Evolutionary conservation across 306 rosid genomes (phyloP), one percentile per base, ranked within the genome.

Genomic region (Corylus avellana): DNA sequence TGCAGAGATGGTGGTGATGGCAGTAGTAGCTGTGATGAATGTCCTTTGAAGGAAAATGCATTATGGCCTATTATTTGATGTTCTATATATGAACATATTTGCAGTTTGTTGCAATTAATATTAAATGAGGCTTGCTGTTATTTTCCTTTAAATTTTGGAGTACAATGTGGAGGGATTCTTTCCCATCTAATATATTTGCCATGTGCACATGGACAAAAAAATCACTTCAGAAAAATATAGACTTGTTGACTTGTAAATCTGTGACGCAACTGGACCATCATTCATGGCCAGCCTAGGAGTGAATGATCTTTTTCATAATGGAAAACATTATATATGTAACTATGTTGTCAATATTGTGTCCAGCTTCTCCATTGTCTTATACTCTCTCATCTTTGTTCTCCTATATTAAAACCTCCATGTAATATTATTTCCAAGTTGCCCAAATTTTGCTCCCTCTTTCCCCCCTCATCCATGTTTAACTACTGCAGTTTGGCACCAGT

Each of bases 401-500:
- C 17, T 39, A 17, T 66, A 20, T 39, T 17, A 22, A 66, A 66
- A 37, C 48, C 47, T 66, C 12, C 11, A 13, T 29, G 27, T 37
- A 4, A 17, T 66, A 37, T 37, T 37, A 32, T 66, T 35, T 66
- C 25, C 25, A 66, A 39, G 10, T 11, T 39, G 12, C 13, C 20
- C 27, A 37, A 66, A 56, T 85, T 62, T 73, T 55, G 46, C 46
- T 77, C 80, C 74, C 29, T 77, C 58, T 63, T 50, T 87, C 72
- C 27, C 72, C 35, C 63, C 74, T 84, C 77, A 77, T 81, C 73
- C 70, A 75, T 82, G 71, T 87, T 82, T 88, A 73, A 83, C 71
- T 77, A 73, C 39, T 86, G 87, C 86, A 95, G 99, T 72, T 93
- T 73, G 90, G 91, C 86, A 88, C 92, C 75, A 78, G 90, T 86